phyloP scores from a whole-genome alignment of 192 early-diverging fungal genomes.

The Linnemannia elongata region DNA sequence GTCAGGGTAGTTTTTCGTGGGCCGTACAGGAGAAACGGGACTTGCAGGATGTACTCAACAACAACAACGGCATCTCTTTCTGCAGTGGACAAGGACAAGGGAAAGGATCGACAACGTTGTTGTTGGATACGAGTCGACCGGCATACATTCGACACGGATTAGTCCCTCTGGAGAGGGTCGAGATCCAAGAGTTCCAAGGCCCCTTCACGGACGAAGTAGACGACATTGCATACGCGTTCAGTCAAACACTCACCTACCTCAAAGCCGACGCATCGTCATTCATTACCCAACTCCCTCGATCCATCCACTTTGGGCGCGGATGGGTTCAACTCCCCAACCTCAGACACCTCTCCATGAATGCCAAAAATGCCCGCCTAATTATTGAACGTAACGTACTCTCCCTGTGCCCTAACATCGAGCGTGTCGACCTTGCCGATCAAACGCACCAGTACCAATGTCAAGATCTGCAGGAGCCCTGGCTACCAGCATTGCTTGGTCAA shows the following conservation, averaged over 20 bases:
- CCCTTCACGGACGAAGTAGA: constrained; percentile 4
- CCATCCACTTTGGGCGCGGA: neutral
- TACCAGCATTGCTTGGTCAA: neutral
- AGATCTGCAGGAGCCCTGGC: neutral
- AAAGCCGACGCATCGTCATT: neutral
- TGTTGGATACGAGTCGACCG: neutral
- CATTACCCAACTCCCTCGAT: neutral
- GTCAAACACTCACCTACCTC: neutral
- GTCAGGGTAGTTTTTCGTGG: constrained; percentile 3
- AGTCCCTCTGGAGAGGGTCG: neutral
- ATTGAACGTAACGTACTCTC: neutral
- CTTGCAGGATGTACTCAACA: neutral
- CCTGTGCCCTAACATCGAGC: neutral
- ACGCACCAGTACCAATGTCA: neutral
- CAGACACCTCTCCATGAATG: neutral
- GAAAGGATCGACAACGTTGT: neutral
- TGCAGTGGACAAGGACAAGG: neutral
- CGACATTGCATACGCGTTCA: constrained; percentile 11
- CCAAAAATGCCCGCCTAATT: neutral
- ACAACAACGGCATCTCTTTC: neutral
- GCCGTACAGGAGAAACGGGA: constrained; percentile 6
- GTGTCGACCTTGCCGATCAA: neutral
- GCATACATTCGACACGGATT: neutral
- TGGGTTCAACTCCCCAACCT: neutral
- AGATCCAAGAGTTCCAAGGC: neutral